Evolutionary conservation across 345 rosid species (phyloP).

Genomic region (Dipteronia sinensis): DNA sequence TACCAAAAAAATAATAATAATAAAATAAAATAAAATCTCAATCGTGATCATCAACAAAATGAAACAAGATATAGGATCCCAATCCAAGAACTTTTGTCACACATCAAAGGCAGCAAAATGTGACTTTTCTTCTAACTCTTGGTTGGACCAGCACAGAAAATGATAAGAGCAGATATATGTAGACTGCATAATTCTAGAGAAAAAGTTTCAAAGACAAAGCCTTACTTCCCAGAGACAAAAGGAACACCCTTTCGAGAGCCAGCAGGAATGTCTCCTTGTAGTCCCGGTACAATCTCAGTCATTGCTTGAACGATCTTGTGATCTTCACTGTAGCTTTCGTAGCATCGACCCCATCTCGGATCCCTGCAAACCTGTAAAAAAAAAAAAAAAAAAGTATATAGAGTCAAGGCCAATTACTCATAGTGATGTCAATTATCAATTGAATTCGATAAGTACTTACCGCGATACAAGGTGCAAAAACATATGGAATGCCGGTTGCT

Average conservation of each 20-base stretch:
- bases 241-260: constrained; percentile 57
- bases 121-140: no score
- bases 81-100: background rate
- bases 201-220: background rate
- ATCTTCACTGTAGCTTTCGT: constrained; percentile 43
- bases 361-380: constrained; percentile 79
- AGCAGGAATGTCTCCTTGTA: constrained; percentile 79
- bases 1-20: no score
- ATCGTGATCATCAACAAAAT: background rate
- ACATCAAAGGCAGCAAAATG: background rate
- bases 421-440: background rate
- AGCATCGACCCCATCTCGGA: constrained; percentile 23
- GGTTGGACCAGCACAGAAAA: no score
- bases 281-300: constrained; percentile 74
- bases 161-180: no score
- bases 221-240: constrained; percentile 71
- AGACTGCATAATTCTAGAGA: background rate
- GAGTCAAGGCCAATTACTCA: background rate
- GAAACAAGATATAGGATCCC: no score
- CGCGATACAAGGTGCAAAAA: constrained; percentile 91
- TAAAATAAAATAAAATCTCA: background rate
- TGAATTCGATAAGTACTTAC: constrained; percentile 34
- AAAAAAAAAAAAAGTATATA: background rate
- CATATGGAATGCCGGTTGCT: constrained; percentile 82
- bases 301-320: constrained; percentile 62